phyloP scores from a whole-genome alignment of 176 grass and related monocot species.

The Musa acuminata region DNA sequence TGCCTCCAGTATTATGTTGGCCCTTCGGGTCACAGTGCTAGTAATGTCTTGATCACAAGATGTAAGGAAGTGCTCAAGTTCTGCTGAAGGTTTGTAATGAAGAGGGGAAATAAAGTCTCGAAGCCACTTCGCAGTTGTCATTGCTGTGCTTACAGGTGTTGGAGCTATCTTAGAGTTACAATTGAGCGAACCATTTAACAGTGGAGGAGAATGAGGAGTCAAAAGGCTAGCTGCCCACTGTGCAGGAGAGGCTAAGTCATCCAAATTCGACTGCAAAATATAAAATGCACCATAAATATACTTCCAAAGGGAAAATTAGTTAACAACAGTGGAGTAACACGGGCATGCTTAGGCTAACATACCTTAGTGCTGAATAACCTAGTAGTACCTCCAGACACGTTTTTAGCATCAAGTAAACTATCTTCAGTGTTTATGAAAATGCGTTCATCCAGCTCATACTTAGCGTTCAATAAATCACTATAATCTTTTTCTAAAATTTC shows the following conservation, averaged over 20 bases:
- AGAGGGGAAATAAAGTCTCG: slow-evolving; percentile 75
- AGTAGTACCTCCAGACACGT: slow-evolving; percentile 18
- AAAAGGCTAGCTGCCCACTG: slow-evolving; percentile 59
- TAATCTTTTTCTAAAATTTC: slow-evolving; percentile 58
- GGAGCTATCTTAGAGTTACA: slow-evolving; percentile 42
- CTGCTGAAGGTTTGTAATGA: slow-evolving; percentile 55
- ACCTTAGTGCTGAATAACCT: slow-evolving; percentile 45
- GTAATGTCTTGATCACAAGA: slow-evolving; percentile 54
- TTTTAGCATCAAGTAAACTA: slow-evolving; percentile 28
- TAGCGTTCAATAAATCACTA: slow-evolving; percentile 24
- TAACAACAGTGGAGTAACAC: background rate
- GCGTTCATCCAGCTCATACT: slow-evolving; percentile 62
- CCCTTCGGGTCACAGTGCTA: slow-evolving; percentile 40
- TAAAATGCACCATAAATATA: slow-evolving; percentile 12
- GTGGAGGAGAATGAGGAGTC: slow-evolving; percentile 64
- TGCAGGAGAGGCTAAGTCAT: slow-evolving; percentile 66
- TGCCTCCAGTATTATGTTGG: slow-evolving; percentile 71
- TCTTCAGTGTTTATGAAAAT: slow-evolving; percentile 51
- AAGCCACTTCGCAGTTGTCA: slow-evolving; percentile 96
- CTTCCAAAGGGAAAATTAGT: slow-evolving; percentile 6
- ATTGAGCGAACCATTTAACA: slow-evolving; percentile 35
- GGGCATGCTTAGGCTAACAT: background rate
- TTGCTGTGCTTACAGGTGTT: slow-evolving; percentile 80
- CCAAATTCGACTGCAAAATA: slow-evolving; percentile 58
- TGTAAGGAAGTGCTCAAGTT: slow-evolving; percentile 59